phyloP scores from a whole-genome alignment of 2,329 filamentous ascomycete genomes.

The Aspergillus ochraceus region DNA sequence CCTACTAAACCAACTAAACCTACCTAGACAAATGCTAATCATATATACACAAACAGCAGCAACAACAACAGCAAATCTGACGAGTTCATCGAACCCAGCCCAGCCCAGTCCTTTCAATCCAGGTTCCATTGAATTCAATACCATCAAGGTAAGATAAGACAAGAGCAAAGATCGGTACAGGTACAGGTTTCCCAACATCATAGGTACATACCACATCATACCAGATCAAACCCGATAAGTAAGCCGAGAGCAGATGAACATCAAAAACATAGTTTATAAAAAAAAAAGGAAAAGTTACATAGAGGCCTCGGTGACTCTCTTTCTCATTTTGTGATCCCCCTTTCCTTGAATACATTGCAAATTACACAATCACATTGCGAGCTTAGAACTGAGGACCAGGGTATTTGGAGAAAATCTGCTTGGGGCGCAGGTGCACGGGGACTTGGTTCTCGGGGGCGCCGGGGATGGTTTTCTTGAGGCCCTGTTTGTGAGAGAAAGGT shows the following conservation, averaged over 20 bases:
- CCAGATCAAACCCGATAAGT: no score
- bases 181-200: no score
- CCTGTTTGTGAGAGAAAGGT: conserved; percentile 48
- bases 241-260: background rate
- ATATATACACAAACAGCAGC: conserved; percentile 35
- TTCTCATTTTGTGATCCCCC: background rate
- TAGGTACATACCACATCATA: no score
- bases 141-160: background rate
- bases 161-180: no score
- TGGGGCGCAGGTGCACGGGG: conserved; percentile 71
- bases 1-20: background rate
- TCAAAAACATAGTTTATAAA: background rate
- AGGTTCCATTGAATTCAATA: background rate
- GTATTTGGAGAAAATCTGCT: conserved; percentile 45
- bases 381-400: conserved; percentile 39
- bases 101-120: background rate
- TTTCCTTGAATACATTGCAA: conserved; percentile 1
- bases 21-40: conserved; percentile 34
- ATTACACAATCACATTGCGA: background rate
- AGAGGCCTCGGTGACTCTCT: background rate
- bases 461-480: conserved; percentile 78
- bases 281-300: background rate
- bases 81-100: background rate
- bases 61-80: conserved; percentile 16
- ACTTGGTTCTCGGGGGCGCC: conserved; percentile 68